phyloP scores from a whole-genome alignment of 371 early-diverging fungal genomes.

The Mortierella polycephala region DNA sequence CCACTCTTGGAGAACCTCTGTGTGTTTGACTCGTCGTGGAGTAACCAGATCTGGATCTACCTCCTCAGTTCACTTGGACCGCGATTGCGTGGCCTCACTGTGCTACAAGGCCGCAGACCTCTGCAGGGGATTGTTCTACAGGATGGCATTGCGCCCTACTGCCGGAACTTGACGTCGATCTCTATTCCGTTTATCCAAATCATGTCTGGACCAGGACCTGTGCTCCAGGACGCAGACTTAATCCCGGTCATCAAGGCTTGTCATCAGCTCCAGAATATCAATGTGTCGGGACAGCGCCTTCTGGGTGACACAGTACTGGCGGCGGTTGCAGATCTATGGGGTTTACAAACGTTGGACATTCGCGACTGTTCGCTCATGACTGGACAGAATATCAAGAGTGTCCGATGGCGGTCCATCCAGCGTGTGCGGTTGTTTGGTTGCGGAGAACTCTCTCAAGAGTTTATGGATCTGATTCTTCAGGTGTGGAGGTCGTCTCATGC shows the following conservation, averaged over 20 bases:
- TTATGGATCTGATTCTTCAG: conserved; percentile 47
- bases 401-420: conserved; percentile 52
- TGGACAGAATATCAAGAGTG: conserved; percentile 33
- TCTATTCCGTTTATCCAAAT: conserved; percentile 50
- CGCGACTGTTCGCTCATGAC: conserved; percentile 46
- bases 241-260: conserved; percentile 48
- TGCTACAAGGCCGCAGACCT: conserved; percentile 47
- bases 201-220: conserved; percentile 35
- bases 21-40: conserved; percentile 53
- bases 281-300: conserved; percentile 39
- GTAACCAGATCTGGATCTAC: conserved; percentile 54
- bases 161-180: conserved; percentile 37
- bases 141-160: conserved; percentile 41
- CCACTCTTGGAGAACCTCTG: conserved; percentile 33
- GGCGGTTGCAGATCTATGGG: conserved; percentile 47
- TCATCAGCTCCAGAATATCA: conserved; percentile 43
- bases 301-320: conserved; percentile 36
- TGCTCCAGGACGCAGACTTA: conserved; percentile 34
- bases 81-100: conserved; percentile 38
- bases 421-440: conserved; percentile 50
- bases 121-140: conserved; percentile 38
- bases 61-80: conserved; percentile 34
- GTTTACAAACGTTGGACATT: conserved; percentile 40
- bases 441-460: conserved; percentile 44
- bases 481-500: conserved; percentile 31